phyloP scores from a whole-genome alignment of 2,329 filamentous ascomycete genomes.

The Cercospora sp. region DNA sequence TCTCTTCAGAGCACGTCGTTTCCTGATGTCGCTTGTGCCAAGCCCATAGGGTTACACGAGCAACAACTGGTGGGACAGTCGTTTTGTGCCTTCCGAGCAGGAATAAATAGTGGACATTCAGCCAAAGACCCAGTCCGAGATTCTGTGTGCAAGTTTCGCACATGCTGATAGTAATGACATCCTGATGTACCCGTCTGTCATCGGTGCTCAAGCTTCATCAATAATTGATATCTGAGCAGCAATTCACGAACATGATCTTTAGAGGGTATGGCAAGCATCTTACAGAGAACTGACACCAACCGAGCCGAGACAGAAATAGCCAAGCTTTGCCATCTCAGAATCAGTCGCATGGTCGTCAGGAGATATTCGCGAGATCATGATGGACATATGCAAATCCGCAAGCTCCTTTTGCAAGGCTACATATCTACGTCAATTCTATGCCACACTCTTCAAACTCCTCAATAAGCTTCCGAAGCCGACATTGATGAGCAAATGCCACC shows the following conservation, averaged over 20 bases:
- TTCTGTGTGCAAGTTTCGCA: neutral
- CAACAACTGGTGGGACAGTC: neutral
- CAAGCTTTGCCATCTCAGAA: too few relatives aligned
- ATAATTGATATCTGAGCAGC: too few relatives aligned
- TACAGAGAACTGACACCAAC: too few relatives aligned
- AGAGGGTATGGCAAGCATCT: too few relatives aligned
- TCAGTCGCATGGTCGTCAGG: too few relatives aligned
- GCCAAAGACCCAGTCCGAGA: neutral
- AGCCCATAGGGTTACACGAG: neutral
- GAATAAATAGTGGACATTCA: neutral
- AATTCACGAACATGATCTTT: too few relatives aligned
- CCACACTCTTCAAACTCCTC: slow-evolving; percentile 11
- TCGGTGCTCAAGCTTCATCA: too few relatives aligned
- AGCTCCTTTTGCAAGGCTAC: neutral
- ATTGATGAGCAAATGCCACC: slow-evolving; percentile 76
- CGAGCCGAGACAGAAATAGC: too few relatives aligned
- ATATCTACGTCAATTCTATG: neutral
- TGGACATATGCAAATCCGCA: too few relatives aligned
- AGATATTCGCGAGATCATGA: too few relatives aligned
- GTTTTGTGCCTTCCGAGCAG: neutral
- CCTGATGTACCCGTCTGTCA: too few relatives aligned
- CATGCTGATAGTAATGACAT: neutral
- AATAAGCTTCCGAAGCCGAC: slow-evolving; percentile 53
- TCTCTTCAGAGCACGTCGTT: neutral
- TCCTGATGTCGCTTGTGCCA: neutral